Evolutionary conservation across 371 early-diverging fungal species (phyloP).

Genomic region (Mortierella sp.): DNA sequence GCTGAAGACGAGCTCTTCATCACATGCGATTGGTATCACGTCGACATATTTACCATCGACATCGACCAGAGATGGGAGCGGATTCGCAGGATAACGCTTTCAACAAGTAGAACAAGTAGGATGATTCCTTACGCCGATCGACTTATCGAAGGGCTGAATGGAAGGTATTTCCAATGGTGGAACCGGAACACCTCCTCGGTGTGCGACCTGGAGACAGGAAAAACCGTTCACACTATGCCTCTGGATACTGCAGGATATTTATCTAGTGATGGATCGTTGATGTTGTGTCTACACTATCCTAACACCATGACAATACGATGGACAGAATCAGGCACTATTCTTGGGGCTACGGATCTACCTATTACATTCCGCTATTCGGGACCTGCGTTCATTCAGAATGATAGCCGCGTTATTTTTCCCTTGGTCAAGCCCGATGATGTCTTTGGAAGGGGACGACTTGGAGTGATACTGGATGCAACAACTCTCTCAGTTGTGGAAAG

Average conservation of each 20-base stretch:
- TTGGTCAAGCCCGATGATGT: not conserved
- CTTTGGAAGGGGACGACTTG: not conserved
- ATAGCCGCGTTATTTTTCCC: not conserved
- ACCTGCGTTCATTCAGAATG: not conserved
- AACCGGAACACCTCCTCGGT: not conserved
- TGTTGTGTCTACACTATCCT: not conserved
- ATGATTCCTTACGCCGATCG: too few relatives aligned
- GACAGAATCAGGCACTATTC: not conserved
- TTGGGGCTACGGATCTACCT: not conserved
- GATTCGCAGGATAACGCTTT: not conserved
- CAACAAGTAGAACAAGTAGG: not conserved
- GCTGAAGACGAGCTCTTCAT: conserved; percentile 2
- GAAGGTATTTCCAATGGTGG: not conserved
- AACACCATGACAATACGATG: not conserved
- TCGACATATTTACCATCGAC: conserved; percentile 3
- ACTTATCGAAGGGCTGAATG: not conserved
- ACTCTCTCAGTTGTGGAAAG: not conserved
- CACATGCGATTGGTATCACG: not conserved
- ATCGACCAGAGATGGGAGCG: not conserved
- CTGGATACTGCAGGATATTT: not conserved
- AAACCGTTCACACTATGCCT: not conserved
- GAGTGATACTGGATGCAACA: not conserved
- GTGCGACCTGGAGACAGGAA: not conserved
- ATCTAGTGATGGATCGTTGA: not conserved
- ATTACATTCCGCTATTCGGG: not conserved